Evolutionary conservation across 83 land plant genomes (phyloP).

Genomic region (Diphasiastrum complanatum): DNA sequence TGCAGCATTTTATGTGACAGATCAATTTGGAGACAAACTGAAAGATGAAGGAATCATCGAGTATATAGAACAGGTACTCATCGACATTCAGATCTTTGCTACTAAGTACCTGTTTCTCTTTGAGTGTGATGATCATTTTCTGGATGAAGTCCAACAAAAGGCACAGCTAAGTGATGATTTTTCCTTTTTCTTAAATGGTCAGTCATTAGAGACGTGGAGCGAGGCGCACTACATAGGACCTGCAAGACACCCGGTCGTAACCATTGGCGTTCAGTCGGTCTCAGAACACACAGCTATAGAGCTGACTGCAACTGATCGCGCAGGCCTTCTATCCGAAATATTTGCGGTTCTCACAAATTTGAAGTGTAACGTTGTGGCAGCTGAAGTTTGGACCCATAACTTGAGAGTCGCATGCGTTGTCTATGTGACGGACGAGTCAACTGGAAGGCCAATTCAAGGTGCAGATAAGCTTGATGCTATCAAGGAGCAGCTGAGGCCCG

Average conservation of each 20-base stretch:
- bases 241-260: background rate
- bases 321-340: constrained; percentile 29
- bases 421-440: constrained; percentile 21
- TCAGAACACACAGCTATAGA: constrained; percentile 28
- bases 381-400: constrained; percentile 35
- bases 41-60: background rate
- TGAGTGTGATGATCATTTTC: background rate
- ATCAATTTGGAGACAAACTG: background rate
- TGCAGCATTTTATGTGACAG: background rate
- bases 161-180: no score
- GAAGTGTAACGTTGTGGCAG: constrained; percentile 27
- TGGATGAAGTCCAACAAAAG: no score
- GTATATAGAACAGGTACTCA: background rate
- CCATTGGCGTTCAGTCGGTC: constrained; percentile 12
- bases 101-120: background rate
- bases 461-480: background rate
- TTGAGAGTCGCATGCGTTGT: constrained; percentile 26
- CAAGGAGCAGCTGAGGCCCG: constrained; percentile 14
- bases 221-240: no score
- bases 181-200: no score
- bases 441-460: constrained; percentile 15
- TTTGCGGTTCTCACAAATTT: constrained; percentile 20
- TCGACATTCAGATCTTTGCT: no score
- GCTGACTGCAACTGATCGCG: constrained; percentile 27
- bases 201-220: no score